Base-by-base conservation (phyloP, 805 yeast species). In the Metschnikowia noctiluminum region DNA sequence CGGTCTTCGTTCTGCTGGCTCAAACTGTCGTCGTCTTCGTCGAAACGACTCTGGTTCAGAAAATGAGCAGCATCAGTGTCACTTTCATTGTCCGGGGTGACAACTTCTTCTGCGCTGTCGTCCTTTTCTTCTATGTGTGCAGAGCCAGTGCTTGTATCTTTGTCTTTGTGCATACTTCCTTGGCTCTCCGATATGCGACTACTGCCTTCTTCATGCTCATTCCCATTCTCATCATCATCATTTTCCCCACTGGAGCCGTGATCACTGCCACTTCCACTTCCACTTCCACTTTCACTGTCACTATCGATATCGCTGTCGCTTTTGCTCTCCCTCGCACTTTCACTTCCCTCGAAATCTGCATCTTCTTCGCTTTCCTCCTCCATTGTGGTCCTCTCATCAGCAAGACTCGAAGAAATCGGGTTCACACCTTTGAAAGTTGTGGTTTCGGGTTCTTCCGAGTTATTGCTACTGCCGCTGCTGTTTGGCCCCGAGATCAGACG, bases 1-100 rank as follows among this genome's bases (percentile, higher is more conserved):
- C 45, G 28, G 41, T 43, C 52, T 9, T 47, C 48, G 16, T 41
- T 45, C 35, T 32, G 13, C 40, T 47, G 50, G 16, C 43, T 41
- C 14, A 47, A 28, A 35, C 37, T 35, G 16, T 38, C 48, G 27
- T 40, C 38, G 9, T 56, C 58, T 7, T 54, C 61, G n/a, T 49
- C 55, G 9, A 53, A 50, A 11, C n/a, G 36, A 16, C 36, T 34
- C 9, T 34, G 14, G 36, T 37, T 10, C 6, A 9, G 27, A 7
- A 14, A 7, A 26, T 21, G 21, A 4, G 21, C 21, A 21, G 21
- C 32, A 10, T 35, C 50, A 2, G 34, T 38, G 28, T 44, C 49
- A 11, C 50, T 53, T 26, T 42, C 45, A 28, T 35, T 45, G 11
- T 35, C 39, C 3, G 36, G 21, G 4, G 21, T 21, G 21, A 21